Percentiles rank a stretch among this genome's conserved stretches.
phyloP scores from a whole-genome alignment of 768 basidiomycete genomes.

The Scleroderma citrinum region DNA sequence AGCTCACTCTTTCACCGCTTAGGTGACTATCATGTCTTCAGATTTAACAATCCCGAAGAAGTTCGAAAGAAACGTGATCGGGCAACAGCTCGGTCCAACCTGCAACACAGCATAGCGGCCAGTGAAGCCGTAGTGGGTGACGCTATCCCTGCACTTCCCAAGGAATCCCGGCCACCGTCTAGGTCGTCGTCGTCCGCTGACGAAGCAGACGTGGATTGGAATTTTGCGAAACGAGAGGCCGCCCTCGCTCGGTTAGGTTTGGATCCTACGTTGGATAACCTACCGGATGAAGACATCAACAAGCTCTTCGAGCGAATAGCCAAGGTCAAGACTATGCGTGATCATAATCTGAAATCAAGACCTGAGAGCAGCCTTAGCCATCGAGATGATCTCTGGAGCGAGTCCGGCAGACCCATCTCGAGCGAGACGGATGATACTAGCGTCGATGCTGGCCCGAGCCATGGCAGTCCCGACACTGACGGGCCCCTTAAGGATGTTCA shows the following conservation, averaged over 20 bases:
- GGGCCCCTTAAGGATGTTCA: slow-evolving; percentile 66
- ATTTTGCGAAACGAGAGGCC: slow-evolving; percentile 93
- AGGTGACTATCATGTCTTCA: slow-evolving; percentile 97
- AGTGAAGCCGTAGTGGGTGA: slow-evolving; percentile 55
- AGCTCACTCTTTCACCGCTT: slow-evolving; percentile 6
- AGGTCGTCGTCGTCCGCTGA: slow-evolving; percentile 64
- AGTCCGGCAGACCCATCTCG: slow-evolving; percentile 71
- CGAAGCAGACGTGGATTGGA: slow-evolving; percentile 86
- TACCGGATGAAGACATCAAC: slow-evolving; percentile 93
- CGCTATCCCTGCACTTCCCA: slow-evolving; percentile 36
- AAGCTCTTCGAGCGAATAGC: slow-evolving; percentile 93
- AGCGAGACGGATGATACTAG: slow-evolving; percentile 91
- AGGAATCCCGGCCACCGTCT: slow-evolving; percentile 66
- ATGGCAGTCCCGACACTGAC: slow-evolving; percentile 61
- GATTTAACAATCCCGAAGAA: slow-evolving; percentile 94
- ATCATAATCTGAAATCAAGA: slow-evolving; percentile 71
- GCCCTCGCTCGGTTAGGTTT: slow-evolving; percentile 81
- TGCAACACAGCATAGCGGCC: slow-evolving; percentile 60
- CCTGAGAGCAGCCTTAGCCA: slow-evolving; percentile 88
- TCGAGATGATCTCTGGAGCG: slow-evolving; percentile 86
- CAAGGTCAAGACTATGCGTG: slow-evolving; percentile 83
- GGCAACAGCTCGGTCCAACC: slow-evolving; percentile 63
- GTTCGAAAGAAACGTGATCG: slow-evolving; percentile 88
- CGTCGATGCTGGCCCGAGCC: slow-evolving; percentile 55
- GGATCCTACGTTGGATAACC: slow-evolving; percentile 85